A percentile compares a stretch with the other conserved stretches of the same genome.
Conservation (phyloP, 129 eudicot species). For the Cynara cardunculus region DNA sequence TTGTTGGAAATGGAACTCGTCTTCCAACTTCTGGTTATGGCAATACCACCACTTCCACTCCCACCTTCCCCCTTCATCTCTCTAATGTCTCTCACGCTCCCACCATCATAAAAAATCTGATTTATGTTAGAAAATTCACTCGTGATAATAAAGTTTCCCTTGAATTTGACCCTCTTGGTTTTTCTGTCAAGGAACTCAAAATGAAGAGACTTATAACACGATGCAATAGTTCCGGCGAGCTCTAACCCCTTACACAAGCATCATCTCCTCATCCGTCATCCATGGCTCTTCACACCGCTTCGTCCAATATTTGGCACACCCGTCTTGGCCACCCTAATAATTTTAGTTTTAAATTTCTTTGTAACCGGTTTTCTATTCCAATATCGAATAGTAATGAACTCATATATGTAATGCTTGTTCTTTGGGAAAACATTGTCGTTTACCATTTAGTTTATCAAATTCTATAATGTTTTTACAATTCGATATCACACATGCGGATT, state of each 20-base stretch:
- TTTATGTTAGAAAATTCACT: background rate
- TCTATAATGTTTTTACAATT: background rate
- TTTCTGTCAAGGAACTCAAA: background rate
- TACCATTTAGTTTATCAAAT: background rate
- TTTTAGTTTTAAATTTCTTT: background rate
- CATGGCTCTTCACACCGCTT: background rate
- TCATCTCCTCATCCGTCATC: background rate
- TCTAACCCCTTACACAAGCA: background rate
- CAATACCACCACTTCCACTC: background rate
- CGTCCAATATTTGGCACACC: background rate
- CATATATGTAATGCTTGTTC: no score
- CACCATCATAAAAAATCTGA: background rate
- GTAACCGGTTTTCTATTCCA: background rate
- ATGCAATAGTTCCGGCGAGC: background rate
- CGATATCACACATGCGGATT: background rate
- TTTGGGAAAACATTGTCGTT: background rate
- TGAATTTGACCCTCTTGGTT: background rate
- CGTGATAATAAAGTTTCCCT: background rate
- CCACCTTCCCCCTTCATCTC: background rate
- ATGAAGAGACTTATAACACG: background rate
- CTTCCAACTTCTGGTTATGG: background rate
- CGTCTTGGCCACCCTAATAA: background rate
- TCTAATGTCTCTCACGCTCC: background rate
- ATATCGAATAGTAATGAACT: no score
- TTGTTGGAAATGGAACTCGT: background rate